Base-by-base conservation (phyloP, 2,329 filamentous ascomycete species). In the Phialophora expanda region DNA sequence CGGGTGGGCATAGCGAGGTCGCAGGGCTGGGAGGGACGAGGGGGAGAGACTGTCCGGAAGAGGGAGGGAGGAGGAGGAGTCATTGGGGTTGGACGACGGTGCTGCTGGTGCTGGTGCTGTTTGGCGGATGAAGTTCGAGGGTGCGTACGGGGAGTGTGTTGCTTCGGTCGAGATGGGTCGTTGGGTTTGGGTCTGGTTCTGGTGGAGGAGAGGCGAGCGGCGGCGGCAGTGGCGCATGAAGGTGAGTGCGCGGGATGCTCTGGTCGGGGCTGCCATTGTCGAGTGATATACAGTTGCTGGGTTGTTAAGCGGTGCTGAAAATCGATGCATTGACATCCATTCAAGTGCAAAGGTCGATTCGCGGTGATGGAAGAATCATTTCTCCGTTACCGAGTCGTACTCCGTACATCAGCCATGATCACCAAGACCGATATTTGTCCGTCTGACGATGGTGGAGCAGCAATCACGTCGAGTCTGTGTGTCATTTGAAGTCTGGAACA, bases 181-280 rank as follows among this genome's bases (percentile, higher is more conserved):
- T 44, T 44, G 6, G 17, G 38, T 3, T 44, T 46, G 57, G 28
- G 24, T 28, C 32, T 54, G 61, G 32, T 57, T 28, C 32, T 54
- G 61, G 32, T 57, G 51, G 5, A 7, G 41, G 20, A 28, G 41
- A 5, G 32, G 28, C 8, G 51, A 14, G 41, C 60, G 14, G 34
- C 34, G 34, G 62, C 69, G 66, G 60, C 70, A 72, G 50, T 71
- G 66, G 20, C 58, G 67, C 69, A 68, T 69, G 58, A 70, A 72
- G 28, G 66, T 44, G 12, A 64, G 55, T 41, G 69, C 70, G 53
- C 65, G 65, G 14, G 65, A 61, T 20, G 69, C 67, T 67, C 66
- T 61, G 2, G 53, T 20, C 26, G 63, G 53, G 11, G 56, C 32
- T 3, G 64, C 66, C 70, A 71, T 71, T 28, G 51, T 53, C 14